Percentiles rank a stretch among this genome's conserved stretches.
Conservation (phyloP, 2,329 filamentous ascomycete genomes). For the Aureobasidium uvarum region DNA sequence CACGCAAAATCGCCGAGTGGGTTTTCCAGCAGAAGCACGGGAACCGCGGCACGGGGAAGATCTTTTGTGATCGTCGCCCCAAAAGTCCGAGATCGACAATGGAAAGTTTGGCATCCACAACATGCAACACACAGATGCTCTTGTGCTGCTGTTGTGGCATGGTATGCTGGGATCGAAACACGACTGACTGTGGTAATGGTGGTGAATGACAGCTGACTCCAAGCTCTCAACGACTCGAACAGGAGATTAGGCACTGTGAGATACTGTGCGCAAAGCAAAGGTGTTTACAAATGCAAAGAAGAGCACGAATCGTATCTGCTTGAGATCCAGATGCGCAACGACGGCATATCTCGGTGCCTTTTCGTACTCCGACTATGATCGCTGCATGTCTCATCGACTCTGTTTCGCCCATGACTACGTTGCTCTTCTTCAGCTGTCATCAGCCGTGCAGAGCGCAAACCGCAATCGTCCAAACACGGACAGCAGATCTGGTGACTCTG, state of each 20-base stretch:
- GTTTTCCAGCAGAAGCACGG: too few species aligned
- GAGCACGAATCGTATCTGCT: too few species aligned
- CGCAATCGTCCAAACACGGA: background rate
- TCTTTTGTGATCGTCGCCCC: background rate
- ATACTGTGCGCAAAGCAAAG: too few species aligned
- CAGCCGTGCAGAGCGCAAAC: background rate
- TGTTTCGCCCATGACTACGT: background rate
- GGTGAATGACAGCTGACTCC: too few species aligned
- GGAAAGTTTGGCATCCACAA: background rate
- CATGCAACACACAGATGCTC: too few species aligned
- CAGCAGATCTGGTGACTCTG: conserved; percentile 1
- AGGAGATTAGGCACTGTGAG: too few species aligned
- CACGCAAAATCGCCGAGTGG: conserved; percentile 10
- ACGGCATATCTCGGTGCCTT: conserved; percentile 1
- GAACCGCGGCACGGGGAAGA: background rate
- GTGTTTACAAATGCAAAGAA: too few species aligned
- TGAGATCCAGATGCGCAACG: background rate
- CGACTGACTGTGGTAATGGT: too few species aligned
- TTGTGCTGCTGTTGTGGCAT: too few species aligned
- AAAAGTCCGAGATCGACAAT: conserved; percentile 14
- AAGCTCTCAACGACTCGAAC: too few species aligned
- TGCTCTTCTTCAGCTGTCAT: background rate
- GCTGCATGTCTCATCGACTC: background rate
- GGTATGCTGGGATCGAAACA: too few species aligned
- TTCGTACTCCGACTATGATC: too few species aligned